These are phyloP conservation scores for Mrakia frigida DNA, from an alignment of 768 basidiomycete species.

Conservation along the genomic window DNA sequence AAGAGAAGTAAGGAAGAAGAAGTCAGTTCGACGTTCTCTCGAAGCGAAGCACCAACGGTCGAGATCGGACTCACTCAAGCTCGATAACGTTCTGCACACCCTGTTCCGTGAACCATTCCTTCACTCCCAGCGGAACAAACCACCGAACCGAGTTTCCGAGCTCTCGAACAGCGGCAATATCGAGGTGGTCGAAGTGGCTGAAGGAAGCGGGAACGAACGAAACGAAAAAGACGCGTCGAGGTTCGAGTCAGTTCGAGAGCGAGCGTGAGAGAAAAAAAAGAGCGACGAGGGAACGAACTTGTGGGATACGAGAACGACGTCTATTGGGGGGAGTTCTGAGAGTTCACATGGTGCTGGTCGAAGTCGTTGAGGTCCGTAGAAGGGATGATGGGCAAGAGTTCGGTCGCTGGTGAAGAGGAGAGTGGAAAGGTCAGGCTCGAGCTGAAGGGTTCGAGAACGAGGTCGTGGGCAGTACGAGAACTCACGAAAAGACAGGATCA, in stretches of 20 bases:
- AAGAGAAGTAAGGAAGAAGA: not conserved
- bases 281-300: conserved; percentile 36
- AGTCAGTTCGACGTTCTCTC: not conserved
- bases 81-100: conserved; percentile 41
- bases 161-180: conserved; percentile 39
- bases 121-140: conserved; percentile 44
- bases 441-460: no score
- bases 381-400: conserved; percentile 36
- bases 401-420: conserved; percentile 31
- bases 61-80: conserved; percentile 38
- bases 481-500: conserved; percentile 42
- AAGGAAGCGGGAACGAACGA: no score
- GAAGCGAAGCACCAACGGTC: no score
- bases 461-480: no score
- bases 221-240: not conserved
- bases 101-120: conserved; percentile 36
- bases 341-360: conserved; percentile 41
- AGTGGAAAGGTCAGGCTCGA: not conserved
- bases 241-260: not conserved
- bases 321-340: conserved; percentile 39
- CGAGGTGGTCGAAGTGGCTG: conserved; percentile 45
- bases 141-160: conserved; percentile 43
- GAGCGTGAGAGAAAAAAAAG: not conserved
- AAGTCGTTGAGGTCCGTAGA: conserved; percentile 40
- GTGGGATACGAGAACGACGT: conserved; percentile 44